A percentile compares a stretch with the other conserved stretches of the same genome.
Evolutionary conservation across 192 early-diverging fungal species (phyloP).

Genomic region (Gonapodya sp.): DNA sequence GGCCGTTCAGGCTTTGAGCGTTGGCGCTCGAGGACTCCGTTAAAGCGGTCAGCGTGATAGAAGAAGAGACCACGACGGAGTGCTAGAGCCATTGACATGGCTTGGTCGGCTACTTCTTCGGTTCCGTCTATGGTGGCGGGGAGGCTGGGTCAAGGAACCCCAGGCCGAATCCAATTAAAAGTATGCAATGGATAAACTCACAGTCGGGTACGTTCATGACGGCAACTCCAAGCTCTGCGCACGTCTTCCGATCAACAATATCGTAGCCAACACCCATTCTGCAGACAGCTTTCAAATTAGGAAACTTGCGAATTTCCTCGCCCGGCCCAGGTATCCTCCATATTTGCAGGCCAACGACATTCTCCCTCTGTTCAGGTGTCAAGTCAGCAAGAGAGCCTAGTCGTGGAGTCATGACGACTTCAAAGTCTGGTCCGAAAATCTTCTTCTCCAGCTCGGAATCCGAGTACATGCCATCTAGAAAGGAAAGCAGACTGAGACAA

Average conservation of each 20-base stretch:
- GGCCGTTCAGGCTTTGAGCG: not conserved
- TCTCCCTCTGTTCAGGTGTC: not conserved
- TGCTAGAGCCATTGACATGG: not conserved
- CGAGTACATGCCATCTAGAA: constrained; percentile 7
- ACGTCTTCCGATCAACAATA: not conserved
- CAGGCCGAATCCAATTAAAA: no score
- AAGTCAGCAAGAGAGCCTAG: not conserved
- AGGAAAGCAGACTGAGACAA: no score
- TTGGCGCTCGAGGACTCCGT: not conserved
- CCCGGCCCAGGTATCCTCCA: not conserved
- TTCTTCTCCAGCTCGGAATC: not conserved
- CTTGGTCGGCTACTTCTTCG: not conserved
- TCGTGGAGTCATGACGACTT: not conserved
- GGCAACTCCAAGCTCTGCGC: not conserved
- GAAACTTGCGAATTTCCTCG: not conserved
- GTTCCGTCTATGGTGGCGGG: not conserved
- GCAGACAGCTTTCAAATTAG: not conserved
- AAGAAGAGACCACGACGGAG: constrained; percentile 7
- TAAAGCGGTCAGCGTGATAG: not conserved
- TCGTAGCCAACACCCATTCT: constrained; percentile 9
- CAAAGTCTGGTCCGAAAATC: not conserved
- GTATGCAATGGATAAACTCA: no score
- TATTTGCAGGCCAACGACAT: not conserved
- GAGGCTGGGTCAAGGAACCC: not conserved
- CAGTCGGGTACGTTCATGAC: constrained; percentile 10